Percentiles rank a stretch among this genome's conserved stretches.
Evolutionary conservation across 164 flowering plant genomes (phyloP).

Genomic region (Euptelea pleiosperma): DNA sequence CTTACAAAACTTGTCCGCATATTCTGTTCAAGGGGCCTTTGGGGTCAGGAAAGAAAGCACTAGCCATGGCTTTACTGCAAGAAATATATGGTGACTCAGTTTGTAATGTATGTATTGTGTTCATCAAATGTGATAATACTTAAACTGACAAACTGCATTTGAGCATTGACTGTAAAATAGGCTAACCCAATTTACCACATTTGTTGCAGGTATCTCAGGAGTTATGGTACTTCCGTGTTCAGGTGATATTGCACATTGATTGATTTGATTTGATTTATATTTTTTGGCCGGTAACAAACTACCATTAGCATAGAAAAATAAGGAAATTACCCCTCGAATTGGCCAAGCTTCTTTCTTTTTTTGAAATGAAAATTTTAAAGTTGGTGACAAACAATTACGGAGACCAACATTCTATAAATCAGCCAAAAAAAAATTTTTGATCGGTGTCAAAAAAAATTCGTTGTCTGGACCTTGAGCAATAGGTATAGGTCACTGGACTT

Average conservation of each 20-base stretch:
- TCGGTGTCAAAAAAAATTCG: too few species aligned
- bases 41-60: conserved; percentile 65
- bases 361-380: too few species aligned
- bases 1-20: conserved; percentile 44
- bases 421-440: too few species aligned
- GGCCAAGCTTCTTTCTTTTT: background rate
- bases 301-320: background rate
- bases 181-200: conserved; percentile 5
- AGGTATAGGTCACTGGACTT: too few species aligned
- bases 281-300: background rate
- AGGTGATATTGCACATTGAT: conserved; percentile 33
- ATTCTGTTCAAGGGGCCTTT: conserved; percentile 65
- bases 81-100: conserved; percentile 60
- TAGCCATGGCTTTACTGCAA: conserved; percentile 51
- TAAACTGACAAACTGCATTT: background rate
- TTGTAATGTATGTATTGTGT: conserved; percentile 44
- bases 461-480: too few species aligned
- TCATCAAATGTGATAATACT: background rate
- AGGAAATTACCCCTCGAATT: background rate
- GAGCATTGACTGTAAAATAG: background rate
- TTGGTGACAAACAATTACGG: background rate
- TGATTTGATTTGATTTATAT: background rate
- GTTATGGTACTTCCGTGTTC: conserved; percentile 43
- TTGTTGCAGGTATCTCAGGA: conserved; percentile 54
- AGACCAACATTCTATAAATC: background rate